These are phyloP conservation scores for Nidularia sp. DNA, from an alignment of 768 basidiomycete species.

Conservation along the genomic window DNA sequence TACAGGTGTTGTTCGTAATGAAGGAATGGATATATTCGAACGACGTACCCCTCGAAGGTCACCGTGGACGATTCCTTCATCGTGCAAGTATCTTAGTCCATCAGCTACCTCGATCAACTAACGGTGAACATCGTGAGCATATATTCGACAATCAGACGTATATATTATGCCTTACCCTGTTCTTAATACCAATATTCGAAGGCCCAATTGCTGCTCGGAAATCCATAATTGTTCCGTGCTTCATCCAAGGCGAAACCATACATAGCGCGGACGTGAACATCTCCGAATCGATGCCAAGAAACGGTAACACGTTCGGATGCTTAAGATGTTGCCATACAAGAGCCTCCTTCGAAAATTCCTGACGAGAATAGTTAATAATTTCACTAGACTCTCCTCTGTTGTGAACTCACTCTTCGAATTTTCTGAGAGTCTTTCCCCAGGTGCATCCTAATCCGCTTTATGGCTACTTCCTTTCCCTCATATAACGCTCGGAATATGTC, in stretches of 20 bases:
- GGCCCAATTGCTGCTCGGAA: conserved; percentile 7
- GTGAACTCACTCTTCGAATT: conserved; percentile 9
- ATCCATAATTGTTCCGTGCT: conserved; percentile 14
- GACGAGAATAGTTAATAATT: neutral
- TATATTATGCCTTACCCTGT: conserved; percentile 12
- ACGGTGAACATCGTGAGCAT: neutral
- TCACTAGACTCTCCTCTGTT: neutral
- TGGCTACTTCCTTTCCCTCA: conserved; percentile 14
- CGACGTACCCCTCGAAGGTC: conserved; percentile 14
- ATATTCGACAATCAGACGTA: neutral
- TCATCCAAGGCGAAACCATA: conserved; percentile 20
- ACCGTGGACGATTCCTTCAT: conserved; percentile 12
- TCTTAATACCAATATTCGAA: conserved; percentile 11
- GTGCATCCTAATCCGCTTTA: conserved; percentile 20
- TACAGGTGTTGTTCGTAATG: neutral
- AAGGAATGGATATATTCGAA: neutral
- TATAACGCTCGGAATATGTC: conserved; percentile 20
- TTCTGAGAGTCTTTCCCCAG: conserved; percentile 8
- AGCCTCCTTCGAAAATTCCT: conserved; percentile 20
- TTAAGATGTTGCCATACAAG: conserved; percentile 20
- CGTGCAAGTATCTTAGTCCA: conserved; percentile 13
- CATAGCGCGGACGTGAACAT: conserved; percentile 17
- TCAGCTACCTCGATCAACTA: conserved; percentile 6
- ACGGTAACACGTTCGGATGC: conserved; percentile 19
- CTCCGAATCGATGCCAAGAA: conserved; percentile 16